A percentile compares a stretch with the other conserved stretches of the same genome.
These are phyloP conservation scores for Gossypium thurberi DNA, from an alignment of 345 rosid species.

Conservation along the genomic window DNA sequence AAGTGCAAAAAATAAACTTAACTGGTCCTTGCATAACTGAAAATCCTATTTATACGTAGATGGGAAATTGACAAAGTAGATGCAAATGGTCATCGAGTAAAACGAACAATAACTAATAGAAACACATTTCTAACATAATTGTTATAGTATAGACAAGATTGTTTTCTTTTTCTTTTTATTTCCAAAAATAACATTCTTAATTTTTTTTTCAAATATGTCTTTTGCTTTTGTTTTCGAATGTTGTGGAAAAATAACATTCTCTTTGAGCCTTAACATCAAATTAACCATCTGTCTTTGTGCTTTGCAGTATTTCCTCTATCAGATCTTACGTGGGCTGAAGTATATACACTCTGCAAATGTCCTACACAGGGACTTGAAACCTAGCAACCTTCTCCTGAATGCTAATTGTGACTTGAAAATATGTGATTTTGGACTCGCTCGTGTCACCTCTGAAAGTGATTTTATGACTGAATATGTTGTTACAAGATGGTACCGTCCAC, in stretches of 20 bases:
- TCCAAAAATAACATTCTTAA: background rate
- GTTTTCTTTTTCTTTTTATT: background rate
- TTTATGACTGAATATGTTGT: constrained; percentile 91
- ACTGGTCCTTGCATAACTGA: background rate
- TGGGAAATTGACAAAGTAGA: background rate
- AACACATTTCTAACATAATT: background rate
- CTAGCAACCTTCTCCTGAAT: constrained; percentile 80
- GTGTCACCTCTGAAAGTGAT: constrained; percentile 87
- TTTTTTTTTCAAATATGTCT: background rate
- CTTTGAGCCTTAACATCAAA: constrained; percentile 5
- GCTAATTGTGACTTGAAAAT: constrained; percentile 78
- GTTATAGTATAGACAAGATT: background rate
- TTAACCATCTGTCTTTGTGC: background rate
- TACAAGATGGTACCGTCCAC: constrained; percentile 99
- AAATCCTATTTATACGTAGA: background rate
- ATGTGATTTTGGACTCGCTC: constrained; percentile 95
- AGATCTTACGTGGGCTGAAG: constrained; percentile 86
- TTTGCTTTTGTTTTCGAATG: background rate
- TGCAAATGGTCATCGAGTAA: background rate
- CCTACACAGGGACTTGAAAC: constrained; percentile 90
- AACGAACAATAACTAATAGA: background rate
- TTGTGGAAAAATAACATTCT: background rate
- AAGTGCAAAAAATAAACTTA: background rate
- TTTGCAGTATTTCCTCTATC: constrained; percentile 93
- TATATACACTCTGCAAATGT: constrained; percentile 96